Percentiles rank a stretch among this genome's conserved stretches.
These are phyloP conservation scores for Verticillium nubilum DNA, from an alignment of 2,329 filamentous ascomycete genomes.

Conservation along the genomic window DNA sequence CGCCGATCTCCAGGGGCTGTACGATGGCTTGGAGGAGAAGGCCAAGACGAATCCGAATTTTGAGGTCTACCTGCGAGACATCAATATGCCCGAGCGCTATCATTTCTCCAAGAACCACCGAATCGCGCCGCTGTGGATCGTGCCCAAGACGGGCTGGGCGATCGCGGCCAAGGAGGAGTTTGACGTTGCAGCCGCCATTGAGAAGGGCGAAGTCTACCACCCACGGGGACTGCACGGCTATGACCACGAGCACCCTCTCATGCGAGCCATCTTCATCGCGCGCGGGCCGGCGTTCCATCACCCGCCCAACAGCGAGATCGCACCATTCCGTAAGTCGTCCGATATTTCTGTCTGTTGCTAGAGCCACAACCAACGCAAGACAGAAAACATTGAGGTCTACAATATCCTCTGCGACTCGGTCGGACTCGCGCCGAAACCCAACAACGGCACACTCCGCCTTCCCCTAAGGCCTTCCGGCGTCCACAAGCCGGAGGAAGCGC, in stretches of 20 bases:
- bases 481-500: constrained; percentile 46
- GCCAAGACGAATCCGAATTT: constrained; percentile 61
- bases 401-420: constrained; percentile 90
- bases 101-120: constrained; percentile 85
- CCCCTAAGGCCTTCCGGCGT: constrained; percentile 60
- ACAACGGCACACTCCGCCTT: constrained; percentile 81
- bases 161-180: constrained; percentile 79
- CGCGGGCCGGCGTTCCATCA: constrained; percentile 90
- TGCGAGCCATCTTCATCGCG: constrained; percentile 93
- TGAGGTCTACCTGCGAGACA: constrained; percentile 80
- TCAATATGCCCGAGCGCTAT: constrained; percentile 87
- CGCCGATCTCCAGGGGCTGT: constrained; percentile 60
- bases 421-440: constrained; percentile 64
- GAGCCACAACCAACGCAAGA: constrained; percentile 17
- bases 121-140: constrained; percentile 91
- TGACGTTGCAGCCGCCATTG: constrained; percentile 61
- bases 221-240: constrained; percentile 89
- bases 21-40: constrained; percentile 54
- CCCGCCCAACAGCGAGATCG: constrained; percentile 69
- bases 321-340: constrained; percentile 70
- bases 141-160: constrained; percentile 89
- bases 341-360: background rate
- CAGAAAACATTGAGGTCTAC: constrained; percentile 92
- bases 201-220: constrained; percentile 63
- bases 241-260: constrained; percentile 88